These are phyloP conservation scores for Lachancea meyersii DNA, from an alignment of 805 yeast species.

Conservation along the genomic window DNA sequence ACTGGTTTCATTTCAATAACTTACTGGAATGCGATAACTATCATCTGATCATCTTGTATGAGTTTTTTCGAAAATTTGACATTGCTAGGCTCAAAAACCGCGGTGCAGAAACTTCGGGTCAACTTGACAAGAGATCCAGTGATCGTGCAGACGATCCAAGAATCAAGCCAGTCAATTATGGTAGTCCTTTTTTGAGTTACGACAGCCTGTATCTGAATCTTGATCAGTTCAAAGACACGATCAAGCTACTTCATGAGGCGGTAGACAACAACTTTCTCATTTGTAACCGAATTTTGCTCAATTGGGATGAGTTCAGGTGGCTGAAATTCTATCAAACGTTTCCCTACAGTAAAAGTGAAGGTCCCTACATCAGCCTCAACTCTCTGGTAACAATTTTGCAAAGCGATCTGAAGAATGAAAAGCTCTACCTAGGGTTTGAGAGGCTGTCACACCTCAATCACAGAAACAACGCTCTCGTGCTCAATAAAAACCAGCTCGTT, in stretches of 20 bases:
- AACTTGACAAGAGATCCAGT: constrained; percentile 1
- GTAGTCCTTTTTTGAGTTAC: constrained; percentile 35
- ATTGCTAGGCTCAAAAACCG: constrained; percentile 18
- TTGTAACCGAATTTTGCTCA: constrained; percentile 24
- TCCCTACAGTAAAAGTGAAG: constrained; percentile 17
- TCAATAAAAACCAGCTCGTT: constrained; percentile 34
- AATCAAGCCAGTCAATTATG: constrained; percentile 34
- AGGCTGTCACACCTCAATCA: constrained; percentile 29
- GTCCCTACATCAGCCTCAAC: constrained; percentile 33
- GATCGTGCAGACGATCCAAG: constrained; percentile 18
- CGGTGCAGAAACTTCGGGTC: constrained; percentile 3
- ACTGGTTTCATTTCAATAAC: constrained; percentile 69
- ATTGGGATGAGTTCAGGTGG: constrained; percentile 33
- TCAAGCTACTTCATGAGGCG: constrained; percentile 30
- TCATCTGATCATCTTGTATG: constrained; percentile 47
- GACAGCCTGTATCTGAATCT: constrained; percentile 32
- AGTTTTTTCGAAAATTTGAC: constrained; percentile 47
- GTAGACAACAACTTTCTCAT: constrained; percentile 28
- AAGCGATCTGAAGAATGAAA: constrained; percentile 36
- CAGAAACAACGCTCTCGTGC: constrained; percentile 23
- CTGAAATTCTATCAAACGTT: constrained; percentile 24
- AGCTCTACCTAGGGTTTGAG: constrained; percentile 31
- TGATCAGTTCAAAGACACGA: constrained; percentile 30
- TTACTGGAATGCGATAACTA: constrained; percentile 43
- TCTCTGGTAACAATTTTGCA: constrained; percentile 39